Conservation (phyloP, 495 filamentous ascomycete species). For the Penicillium paxilli region DNA sequence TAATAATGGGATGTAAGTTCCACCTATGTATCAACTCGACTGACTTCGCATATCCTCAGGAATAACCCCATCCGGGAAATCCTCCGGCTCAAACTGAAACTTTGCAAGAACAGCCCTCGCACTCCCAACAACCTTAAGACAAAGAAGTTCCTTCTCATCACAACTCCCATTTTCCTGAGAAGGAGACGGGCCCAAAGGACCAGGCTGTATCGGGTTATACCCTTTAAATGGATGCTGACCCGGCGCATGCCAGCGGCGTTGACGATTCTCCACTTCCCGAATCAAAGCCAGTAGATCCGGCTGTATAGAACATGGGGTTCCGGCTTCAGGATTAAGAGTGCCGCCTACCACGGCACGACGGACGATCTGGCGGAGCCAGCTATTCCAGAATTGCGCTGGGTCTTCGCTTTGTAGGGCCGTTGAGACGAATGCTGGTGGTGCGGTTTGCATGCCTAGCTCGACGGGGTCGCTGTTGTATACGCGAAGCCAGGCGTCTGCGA, state of each 20-base stretch:
- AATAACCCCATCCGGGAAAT: constrained; percentile 36
- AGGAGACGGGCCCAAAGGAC: not conserved
- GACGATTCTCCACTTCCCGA: constrained; percentile 41
- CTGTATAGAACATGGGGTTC: constrained; percentile 21
- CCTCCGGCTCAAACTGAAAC: constrained; percentile 42
- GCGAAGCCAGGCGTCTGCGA: constrained; percentile 57
- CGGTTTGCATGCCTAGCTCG: constrained; percentile 38
- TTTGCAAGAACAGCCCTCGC: constrained; percentile 38
- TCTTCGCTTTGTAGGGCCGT: constrained; percentile 26
- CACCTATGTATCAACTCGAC: not conserved
- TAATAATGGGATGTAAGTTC: no score
- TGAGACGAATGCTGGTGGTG: constrained; percentile 31
- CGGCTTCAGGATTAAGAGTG: constrained; percentile 18
- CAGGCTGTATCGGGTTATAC: constrained; percentile 3
- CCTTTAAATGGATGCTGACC: constrained; percentile 22
- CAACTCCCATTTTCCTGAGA: not conserved
- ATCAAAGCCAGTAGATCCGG: constrained; percentile 39
- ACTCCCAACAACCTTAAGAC: constrained; percentile 38
- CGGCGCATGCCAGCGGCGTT: constrained; percentile 42
- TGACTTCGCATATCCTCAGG: constrained; percentile 8
- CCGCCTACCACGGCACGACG: constrained; percentile 40
- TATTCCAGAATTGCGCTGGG: constrained; percentile 32
- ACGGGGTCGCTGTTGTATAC: constrained; percentile 35
- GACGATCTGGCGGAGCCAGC: constrained; percentile 42
- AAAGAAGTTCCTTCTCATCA: constrained; percentile 37